Evolutionary conservation across 768 basidiomycete species (phyloP).

Genomic region (Hygrocybe punicea): DNA sequence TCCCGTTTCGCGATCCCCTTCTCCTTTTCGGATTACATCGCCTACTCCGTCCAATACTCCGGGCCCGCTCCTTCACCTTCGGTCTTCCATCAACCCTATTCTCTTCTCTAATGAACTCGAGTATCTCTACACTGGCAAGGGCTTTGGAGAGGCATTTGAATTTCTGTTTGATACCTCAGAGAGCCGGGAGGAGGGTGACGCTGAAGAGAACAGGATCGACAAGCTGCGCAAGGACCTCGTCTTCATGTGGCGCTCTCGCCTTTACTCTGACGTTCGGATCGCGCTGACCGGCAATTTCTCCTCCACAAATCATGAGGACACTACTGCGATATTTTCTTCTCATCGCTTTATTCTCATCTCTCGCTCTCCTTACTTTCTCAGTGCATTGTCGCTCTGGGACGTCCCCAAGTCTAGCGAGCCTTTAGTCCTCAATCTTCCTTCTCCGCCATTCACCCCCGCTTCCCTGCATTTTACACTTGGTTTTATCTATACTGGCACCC

Average conservation of each 20-base stretch:
- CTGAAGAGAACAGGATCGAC: conserved; percentile 59
- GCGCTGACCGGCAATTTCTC: conserved; percentile 69
- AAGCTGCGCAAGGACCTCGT: conserved; percentile 91
- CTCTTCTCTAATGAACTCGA: conserved; percentile 90
- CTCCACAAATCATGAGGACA: conserved; percentile 58
- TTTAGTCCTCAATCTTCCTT: conserved; percentile 68
- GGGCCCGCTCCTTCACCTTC: conserved; percentile 55
- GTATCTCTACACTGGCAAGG: conserved; percentile 91
- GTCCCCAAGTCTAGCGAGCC: conserved; percentile 41
- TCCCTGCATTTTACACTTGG: conserved; percentile 92
- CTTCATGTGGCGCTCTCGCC: conserved; percentile 93
- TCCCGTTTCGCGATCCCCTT: conserved; percentile 43
- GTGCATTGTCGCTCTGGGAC: conserved; percentile 69
- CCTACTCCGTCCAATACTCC: conserved; percentile 44
- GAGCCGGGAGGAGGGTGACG: conserved; percentile 45
- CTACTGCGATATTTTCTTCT: conserved; percentile 82
- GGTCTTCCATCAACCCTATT: conserved; percentile 66
- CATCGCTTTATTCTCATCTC: conserved; percentile 93
- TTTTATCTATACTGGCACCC: conserved; percentile 92
- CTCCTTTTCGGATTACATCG: conserved; percentile 44
- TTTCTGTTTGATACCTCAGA: conserved; percentile 75
- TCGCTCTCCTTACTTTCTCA: conserved; percentile 82
- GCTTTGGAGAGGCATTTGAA: conserved; percentile 82
- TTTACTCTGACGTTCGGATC: conserved; percentile 90
- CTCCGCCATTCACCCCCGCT: conserved; percentile 92